Percentiles rank a stretch among this genome's conserved stretches.
These are phyloP conservation scores for Pythium guiyangense DNA, from an alignment of 352 stramenopile genomes.

Conservation along the genomic window DNA sequence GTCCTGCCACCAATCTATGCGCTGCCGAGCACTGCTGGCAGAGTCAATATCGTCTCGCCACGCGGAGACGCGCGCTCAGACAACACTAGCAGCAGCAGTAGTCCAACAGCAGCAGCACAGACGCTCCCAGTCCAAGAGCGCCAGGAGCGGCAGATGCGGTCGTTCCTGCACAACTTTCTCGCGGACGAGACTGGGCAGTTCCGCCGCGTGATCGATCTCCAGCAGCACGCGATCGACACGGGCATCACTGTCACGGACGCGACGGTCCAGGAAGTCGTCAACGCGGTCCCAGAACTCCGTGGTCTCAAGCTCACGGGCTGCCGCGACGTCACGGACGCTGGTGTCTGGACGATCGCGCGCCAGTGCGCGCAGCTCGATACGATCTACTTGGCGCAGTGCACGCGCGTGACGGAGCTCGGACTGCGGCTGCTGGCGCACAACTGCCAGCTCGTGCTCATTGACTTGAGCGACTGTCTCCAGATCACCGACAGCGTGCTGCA, in stretches of 20 bases:
- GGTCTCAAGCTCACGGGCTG: constrained; percentile 64
- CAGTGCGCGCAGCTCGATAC: constrained; percentile 63
- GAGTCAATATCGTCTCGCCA: background rate
- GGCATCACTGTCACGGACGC: constrained; percentile 86
- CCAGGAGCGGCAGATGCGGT: constrained; percentile 79
- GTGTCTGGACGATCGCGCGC: constrained; percentile 81
- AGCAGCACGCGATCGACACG: constrained; percentile 83
- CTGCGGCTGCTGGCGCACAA: constrained; percentile 87
- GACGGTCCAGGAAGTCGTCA: constrained; percentile 88
- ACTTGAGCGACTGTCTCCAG: constrained; percentile 83
- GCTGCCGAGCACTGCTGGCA: background rate
- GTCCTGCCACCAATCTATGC: constrained; percentile 20
- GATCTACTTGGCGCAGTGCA: constrained; percentile 78
- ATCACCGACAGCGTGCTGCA: constrained; percentile 82
- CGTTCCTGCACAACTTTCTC: constrained; percentile 91
- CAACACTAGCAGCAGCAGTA: background rate
- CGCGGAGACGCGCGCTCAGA: background rate
- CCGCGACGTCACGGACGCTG: constrained; percentile 83
- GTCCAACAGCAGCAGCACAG: background rate
- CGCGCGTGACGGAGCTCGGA: constrained; percentile 84
- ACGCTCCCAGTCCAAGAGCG: constrained; percentile 46
- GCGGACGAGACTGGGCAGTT: constrained; percentile 70
- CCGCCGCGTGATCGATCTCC: constrained; percentile 74
- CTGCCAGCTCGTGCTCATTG: constrained; percentile 73
- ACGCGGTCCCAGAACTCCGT: constrained; percentile 57